Base-by-base conservation (phyloP, 192 early-diverging fungal genomes). In the Lobosporangium transversale region DNA sequence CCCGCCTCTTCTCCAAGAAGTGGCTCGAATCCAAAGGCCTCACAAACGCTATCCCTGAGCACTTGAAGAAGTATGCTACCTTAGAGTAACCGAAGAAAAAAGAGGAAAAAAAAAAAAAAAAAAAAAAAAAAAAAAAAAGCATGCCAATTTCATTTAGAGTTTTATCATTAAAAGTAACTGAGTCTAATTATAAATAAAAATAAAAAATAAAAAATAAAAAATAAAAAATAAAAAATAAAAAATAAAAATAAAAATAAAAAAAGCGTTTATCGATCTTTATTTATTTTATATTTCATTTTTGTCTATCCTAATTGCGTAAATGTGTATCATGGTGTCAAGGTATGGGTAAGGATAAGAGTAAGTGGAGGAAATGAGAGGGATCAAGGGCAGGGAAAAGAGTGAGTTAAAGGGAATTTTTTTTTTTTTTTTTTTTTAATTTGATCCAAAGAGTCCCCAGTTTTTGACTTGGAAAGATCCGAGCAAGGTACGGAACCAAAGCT, bases 1-100 rank as follows among this genome's bases (percentile, higher is more conserved):
- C 91, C 14, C 85, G 92, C 7, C 76, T 95, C 30, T 94, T 93
- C 79, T 92, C 91, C 81, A 88, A 85, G 80, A 86, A 85, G 62
- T 97, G 96, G 96, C 81, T 98, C 53, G 93, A 95, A 76, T 86
- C 88, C 60, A 98, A 98, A 84, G 87, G 87, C 1, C 83, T 98
- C 6, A 53, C 85, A 0, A 80, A 84, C 44, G 88, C 91, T 10
- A 93, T 98, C 51, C 96, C 96, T 14, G 86, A 86, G 31, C 90
- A 94, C 75, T 80, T 97, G 68, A 85, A 91, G 70, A 95, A 94
- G 70, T 97, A 97, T 80, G 83, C 95, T 75, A 89, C 87, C 12
- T 83, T 94, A 26, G 71, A 66, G 5, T 75, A 74, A 21, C 32
- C 29, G n/a, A 48, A 17, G 9, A 42, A 42, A 12, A 42, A 9